Base-by-base conservation (phyloP, 2,329 filamentous ascomycete species). In the Leptographium galeiforme region DNA sequence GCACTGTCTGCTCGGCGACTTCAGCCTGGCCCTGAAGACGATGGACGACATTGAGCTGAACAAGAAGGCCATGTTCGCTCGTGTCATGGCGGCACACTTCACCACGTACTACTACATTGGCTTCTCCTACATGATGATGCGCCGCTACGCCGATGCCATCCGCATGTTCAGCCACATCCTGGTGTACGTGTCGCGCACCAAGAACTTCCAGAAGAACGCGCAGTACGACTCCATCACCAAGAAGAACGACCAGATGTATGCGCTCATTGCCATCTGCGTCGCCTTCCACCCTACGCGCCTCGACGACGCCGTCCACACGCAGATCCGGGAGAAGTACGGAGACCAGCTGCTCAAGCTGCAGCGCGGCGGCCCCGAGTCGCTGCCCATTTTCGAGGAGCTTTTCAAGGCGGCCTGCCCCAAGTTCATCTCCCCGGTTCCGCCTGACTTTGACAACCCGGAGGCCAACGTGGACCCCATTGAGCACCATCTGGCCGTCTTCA, bases 121-220 rank as follows among this genome's bases (percentile, higher is more conserved):
- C 62, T 98, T 98, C 82, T 95, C 89, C 62, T 98, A 98, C 85
- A 97, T 98, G 91, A 98, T 98, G 93, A 95, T 97, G 88, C 89
- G 93, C 75, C 88, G 93, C 68, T 98, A 98, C 70, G 88, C 89
- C 72, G 93, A 98, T 72, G 93, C 93, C 70, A 96, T 98, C 75
- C 89, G 91, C 79, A 95, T 96, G 85, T 98, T 98, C 83, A 95
- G 88, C 78, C 93, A 98, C 80, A 98, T 98, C 71, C 83, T 98
- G 63, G 86, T 98, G 73, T 98, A 97, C 74, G 90, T 98, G 61
- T 95, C 89, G 62, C 81, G 93, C 65, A 98, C 93, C 67, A 98
- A 98, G 87, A 97, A 97, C 79, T 97, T 97, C 83, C 93, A 98
- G 75, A 98, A 97, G 84, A 95, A 90, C 70, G 86, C 87, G 33